A percentile compares a stretch with the other conserved stretches of the same genome.
These are phyloP conservation scores for Abelmoschus esculentus DNA, from an alignment of 345 rosid species.

Conservation along the genomic window DNA sequence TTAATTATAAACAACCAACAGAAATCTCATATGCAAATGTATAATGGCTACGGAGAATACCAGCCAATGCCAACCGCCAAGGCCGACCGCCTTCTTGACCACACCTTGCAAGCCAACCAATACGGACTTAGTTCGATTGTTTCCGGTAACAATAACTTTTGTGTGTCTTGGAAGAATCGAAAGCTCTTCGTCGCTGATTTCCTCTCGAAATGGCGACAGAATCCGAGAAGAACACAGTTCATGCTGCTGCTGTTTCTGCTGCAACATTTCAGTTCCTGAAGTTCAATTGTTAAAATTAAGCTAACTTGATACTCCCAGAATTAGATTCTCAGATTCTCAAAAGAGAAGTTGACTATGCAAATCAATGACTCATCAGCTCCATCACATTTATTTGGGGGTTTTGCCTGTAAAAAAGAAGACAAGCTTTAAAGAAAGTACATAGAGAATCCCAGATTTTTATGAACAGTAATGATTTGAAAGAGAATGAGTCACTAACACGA, in stretches of 20 bases:
- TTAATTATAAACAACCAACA: background rate
- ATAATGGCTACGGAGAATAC: constrained; percentile 22
- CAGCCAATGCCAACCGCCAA: constrained; percentile 99
- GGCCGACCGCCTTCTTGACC: constrained; percentile 94
- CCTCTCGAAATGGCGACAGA: constrained; percentile 54
- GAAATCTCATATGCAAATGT: background rate
- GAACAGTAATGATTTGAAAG: constrained; percentile 6
- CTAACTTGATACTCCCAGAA: background rate
- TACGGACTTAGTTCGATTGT: constrained; percentile 94
- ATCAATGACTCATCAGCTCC: constrained; percentile 11
- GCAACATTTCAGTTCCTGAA: constrained; percentile 3
- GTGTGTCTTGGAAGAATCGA: constrained; percentile 94
- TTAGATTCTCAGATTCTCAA: constrained; percentile 5
- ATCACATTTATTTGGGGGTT: background rate
- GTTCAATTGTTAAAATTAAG: background rate
- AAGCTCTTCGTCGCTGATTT: constrained; percentile 91
- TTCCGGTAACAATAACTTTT: constrained; percentile 89
- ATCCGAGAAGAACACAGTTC: constrained; percentile 25
- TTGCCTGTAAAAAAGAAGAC: constrained; percentile 15
- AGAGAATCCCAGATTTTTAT: constrained; percentile 3
- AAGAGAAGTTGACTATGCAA: background rate
- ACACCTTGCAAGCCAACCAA: constrained; percentile 93
- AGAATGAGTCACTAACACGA: constrained; percentile 17
- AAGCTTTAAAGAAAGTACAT: background rate
- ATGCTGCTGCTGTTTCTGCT: constrained; percentile 1